phyloP scores from a whole-genome alignment of 768 basidiomycete species.

The Strobilomyces dryophilus region DNA sequence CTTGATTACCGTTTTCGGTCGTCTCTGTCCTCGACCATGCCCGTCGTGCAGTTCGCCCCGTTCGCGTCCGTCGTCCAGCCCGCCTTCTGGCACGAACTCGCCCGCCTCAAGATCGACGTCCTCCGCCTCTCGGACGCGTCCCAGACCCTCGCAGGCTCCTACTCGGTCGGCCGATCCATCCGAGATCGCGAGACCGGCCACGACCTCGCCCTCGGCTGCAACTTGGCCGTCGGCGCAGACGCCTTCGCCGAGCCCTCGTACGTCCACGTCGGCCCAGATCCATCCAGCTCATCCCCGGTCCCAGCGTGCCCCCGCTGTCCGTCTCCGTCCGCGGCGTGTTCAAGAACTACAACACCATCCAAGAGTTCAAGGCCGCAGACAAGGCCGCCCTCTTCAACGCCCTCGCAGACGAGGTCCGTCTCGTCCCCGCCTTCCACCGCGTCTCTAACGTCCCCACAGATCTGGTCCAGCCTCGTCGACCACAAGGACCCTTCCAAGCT shows the following conservation, averaged over 20 bases:
- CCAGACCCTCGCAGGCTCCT: conserved; percentile 59
- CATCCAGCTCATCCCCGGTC: conserved; percentile 2
- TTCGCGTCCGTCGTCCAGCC: conserved; percentile 87
- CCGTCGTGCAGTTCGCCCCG: conserved; percentile 81
- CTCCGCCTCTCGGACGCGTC: conserved; percentile 76
- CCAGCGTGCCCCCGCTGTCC: conserved; percentile 46
- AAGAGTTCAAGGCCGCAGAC: conserved; percentile 87
- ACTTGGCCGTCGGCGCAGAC: conserved; percentile 59
- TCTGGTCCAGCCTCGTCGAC: conserved; percentile 59
- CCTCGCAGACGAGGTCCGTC: conserved; percentile 59
- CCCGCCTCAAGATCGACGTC: conserved; percentile 85
- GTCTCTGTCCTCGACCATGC: too few species aligned
- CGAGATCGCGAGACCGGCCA: conserved; percentile 74
- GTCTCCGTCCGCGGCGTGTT: conserved; percentile 59
- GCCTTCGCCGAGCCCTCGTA: conserved; percentile 56
- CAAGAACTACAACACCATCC: conserved; percentile 97
- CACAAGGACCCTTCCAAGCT: conserved; percentile 54
- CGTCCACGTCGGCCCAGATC: conserved; percentile 16
- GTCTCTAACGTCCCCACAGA: conserved; percentile 37
- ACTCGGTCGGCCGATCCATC: conserved; percentile 67
- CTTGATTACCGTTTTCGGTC: background rate
- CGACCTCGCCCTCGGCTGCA: conserved; percentile 68
- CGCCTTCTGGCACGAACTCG: conserved; percentile 89
- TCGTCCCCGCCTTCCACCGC: background rate
- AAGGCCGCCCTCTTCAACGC: conserved; percentile 84